phyloP scores from a whole-genome alignment of 441 rosid genomes.

The Corymbia citriodora region DNA sequence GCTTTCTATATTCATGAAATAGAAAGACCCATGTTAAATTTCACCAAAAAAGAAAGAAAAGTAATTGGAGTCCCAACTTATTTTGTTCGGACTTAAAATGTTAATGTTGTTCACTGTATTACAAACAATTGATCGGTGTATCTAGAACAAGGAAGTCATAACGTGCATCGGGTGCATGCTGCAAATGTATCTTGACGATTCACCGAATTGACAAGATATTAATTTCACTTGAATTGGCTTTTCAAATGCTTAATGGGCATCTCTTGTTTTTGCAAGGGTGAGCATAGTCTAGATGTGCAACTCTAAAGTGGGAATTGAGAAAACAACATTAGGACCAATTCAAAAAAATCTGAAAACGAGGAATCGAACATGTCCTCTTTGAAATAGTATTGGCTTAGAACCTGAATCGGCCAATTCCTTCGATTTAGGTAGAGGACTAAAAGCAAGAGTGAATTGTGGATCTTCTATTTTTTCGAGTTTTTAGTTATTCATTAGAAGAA shows the following conservation, averaged over 20 bases:
- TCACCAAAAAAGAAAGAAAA: neutral
- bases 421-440: neutral
- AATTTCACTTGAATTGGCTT: rapidly evolving
- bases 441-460: neutral
- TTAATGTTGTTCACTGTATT: neutral
- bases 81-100: neutral
- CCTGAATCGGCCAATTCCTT: neutral
- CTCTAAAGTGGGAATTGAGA: neutral
- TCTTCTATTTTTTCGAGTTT: neutral
- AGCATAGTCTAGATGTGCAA: rapidly evolving
- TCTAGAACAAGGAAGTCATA: rapidly evolving
- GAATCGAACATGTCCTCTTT: neutral
- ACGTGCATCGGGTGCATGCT: neutral
- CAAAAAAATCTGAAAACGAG: rapidly evolving
- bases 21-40: neutral
- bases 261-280: neutral
- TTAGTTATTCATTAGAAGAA: neutral
- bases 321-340: neutral
- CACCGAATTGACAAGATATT: neutral
- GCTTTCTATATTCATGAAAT: neutral
- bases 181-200: neutral
- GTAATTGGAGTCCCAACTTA: rapidly evolving
- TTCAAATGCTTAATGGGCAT: neutral
- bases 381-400: neutral
- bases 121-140: rapidly evolving